Conservation (phyloP, 2,329 filamentous ascomycete genomes). For the Paradendryphiella salina region DNA sequence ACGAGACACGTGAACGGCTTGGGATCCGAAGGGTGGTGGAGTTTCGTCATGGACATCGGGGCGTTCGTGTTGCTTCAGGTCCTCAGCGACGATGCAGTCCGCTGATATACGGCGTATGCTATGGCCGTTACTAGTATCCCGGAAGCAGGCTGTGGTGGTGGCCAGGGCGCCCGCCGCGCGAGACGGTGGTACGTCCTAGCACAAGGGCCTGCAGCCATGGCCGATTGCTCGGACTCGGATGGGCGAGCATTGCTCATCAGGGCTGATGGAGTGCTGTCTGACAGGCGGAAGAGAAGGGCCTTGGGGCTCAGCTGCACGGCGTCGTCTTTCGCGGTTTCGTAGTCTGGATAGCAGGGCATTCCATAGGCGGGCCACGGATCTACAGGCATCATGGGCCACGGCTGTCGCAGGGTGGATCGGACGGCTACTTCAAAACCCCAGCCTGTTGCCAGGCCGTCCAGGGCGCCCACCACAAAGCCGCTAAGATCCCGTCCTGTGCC, state of each 20-base stretch:
- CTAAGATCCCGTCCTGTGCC: constrained; percentile 31
- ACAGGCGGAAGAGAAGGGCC: constrained; percentile 12
- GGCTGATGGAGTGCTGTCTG: constrained; percentile 16
- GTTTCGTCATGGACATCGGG: too few relatives aligned
- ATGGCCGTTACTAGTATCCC: too few relatives aligned
- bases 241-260: constrained; percentile 12
- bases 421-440: constrained; percentile 30
- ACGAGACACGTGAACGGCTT: constrained; percentile 31
- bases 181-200: constrained; percentile 15
- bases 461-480: constrained; percentile 33
- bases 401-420: constrained; percentile 33
- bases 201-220: constrained; percentile 20
- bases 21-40: background rate
- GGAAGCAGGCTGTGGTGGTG: background rate
- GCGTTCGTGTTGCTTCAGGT: too few relatives aligned
- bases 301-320: constrained; percentile 14
- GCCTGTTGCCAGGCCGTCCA: constrained; percentile 31
- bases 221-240: constrained; percentile 8
- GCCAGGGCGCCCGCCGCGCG: constrained; percentile 18
- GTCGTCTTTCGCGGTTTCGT: background rate
- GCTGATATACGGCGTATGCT: too few relatives aligned
- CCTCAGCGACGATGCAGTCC: too few relatives aligned
- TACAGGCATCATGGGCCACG: constrained; percentile 19
- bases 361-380: constrained; percentile 18
- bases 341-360: constrained; percentile 3